Conservation (phyloP, 1,284 basidiomycete species). For the Ganoderma sp. region DNA sequence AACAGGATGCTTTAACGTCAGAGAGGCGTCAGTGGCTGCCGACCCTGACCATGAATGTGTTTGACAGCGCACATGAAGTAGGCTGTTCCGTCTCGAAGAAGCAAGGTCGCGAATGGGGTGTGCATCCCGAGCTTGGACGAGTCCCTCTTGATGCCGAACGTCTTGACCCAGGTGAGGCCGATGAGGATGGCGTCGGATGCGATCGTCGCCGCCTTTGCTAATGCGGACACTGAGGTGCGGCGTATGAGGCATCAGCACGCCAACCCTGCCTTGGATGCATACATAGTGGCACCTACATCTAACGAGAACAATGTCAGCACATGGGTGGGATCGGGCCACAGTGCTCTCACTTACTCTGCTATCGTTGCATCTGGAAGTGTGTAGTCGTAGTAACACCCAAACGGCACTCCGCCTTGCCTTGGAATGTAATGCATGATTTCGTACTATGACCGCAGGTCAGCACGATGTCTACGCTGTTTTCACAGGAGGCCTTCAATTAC, state of each 20-base stretch:
- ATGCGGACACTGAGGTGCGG: background rate
- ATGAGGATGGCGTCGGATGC: constrained; percentile 15
- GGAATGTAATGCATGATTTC: background rate
- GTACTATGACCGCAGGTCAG: background rate
- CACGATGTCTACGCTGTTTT: background rate
- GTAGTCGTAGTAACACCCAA: background rate
- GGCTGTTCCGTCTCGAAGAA: constrained; percentile 12
- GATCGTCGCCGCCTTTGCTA: constrained; percentile 4
- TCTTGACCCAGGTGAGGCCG: constrained; percentile 21
- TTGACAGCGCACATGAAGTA: constrained; percentile 9
- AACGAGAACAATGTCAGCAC: background rate
- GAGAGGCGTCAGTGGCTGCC: background rate
- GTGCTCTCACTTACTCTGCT: background rate
- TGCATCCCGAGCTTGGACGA: background rate
- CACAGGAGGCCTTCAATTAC: background rate
- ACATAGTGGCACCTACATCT: background rate
- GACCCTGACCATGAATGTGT: background rate
- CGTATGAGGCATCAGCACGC: background rate
- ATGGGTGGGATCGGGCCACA: background rate
- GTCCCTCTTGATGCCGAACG: constrained; percentile 2
- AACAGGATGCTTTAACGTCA: background rate
- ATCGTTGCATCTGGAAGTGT: background rate
- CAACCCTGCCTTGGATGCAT: background rate
- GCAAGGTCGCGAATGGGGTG: constrained; percentile 3
- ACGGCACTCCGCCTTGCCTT: background rate